Evolutionary conservation across 1,139 yeast genomes (phyloP).

Genomic region (Oligophagozyma castellii): DNA sequence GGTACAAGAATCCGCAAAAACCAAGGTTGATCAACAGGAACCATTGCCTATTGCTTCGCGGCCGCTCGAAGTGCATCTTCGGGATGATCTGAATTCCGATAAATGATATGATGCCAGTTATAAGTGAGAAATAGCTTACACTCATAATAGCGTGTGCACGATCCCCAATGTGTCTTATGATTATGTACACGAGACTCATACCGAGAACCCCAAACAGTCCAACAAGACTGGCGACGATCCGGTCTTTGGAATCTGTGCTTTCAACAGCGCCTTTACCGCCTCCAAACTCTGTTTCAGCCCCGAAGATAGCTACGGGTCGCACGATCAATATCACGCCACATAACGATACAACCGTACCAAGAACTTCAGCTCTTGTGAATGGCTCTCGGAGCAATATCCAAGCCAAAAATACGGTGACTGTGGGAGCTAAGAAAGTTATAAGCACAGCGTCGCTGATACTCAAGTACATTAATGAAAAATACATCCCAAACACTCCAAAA

Average conservation of each 20-base stretch:
- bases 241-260: conserved; percentile 11
- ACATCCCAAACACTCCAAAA: conserved; percentile 63
- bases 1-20: conserved; percentile 69
- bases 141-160: conserved; percentile 69
- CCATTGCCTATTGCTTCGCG: conserved; percentile 54
- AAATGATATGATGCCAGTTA: conserved; percentile 44
- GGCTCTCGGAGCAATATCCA: conserved; percentile 51
- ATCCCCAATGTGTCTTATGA: conserved; percentile 61
- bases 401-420: conserved; percentile 65
- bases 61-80: conserved; percentile 44
- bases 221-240: conserved; percentile 44
- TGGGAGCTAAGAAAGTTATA: conserved; percentile 66
- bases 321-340: conserved; percentile 72
- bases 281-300: conserved; percentile 20
- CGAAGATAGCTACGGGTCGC: conserved; percentile 64
- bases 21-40: conserved; percentile 48
- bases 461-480: conserved; percentile 60
- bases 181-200: conserved; percentile 56
- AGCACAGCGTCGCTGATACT: conserved; percentile 71
- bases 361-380: conserved; percentile 53
- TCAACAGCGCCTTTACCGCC: conserved; percentile 24
- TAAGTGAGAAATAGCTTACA: conserved; percentile 62
- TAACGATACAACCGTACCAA: conserved; percentile 56
- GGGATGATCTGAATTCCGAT: conserved; percentile 44
- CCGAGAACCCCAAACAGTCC: conserved; percentile 62